A percentile compares a stretch with the other conserved stretches of the same genome.
These are phyloP conservation scores for Zarea fungicola DNA, from an alignment of 2,329 filamentous ascomycete genomes.

Conservation along the genomic window DNA sequence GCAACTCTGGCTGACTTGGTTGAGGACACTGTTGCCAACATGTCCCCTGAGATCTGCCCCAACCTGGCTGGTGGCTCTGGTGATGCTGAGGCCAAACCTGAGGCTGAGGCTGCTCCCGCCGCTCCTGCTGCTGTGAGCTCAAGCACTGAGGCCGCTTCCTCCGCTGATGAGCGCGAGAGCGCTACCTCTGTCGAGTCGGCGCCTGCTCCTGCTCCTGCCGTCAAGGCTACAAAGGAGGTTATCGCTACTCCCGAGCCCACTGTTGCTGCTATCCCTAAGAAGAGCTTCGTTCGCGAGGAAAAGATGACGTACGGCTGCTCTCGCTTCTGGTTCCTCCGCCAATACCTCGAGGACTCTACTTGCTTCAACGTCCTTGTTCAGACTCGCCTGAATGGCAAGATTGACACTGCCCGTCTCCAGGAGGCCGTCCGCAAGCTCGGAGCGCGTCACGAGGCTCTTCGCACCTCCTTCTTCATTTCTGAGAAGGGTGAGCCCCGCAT, in stretches of 20 bases:
- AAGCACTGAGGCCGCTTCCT: constrained; percentile 14
- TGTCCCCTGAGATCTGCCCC: constrained; percentile 13
- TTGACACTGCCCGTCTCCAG: constrained; percentile 15
- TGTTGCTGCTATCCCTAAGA: constrained; percentile 5
- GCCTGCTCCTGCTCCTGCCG: background rate
- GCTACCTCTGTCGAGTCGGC: constrained; percentile 5
- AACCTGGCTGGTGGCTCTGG: constrained; percentile 7
- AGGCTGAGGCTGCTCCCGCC: constrained; percentile 22
- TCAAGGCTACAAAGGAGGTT: constrained; percentile 6
- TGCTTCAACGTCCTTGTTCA: constrained; percentile 14
- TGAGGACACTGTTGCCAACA: constrained; percentile 12
- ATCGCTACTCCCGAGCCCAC: constrained; percentile 2
- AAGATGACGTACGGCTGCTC: constrained; percentile 13
- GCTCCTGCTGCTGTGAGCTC: constrained; percentile 19
- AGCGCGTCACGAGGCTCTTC: constrained; percentile 19
- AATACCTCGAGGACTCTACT: constrained; percentile 15
- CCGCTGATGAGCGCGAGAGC: constrained; percentile 10
- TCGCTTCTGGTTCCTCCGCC: constrained; percentile 14
- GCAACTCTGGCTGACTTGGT: constrained; percentile 18
- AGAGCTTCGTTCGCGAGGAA: constrained; percentile 10
- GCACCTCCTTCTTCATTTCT: constrained; percentile 19
- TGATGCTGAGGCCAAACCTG: constrained; percentile 19
- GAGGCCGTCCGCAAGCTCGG: constrained; percentile 15
- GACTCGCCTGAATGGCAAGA: constrained; percentile 14
- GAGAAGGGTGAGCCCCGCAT: constrained; percentile 19